phyloP scores from a whole-genome alignment of 306 rosid genomes.

The Fragaria iinumae region DNA sequence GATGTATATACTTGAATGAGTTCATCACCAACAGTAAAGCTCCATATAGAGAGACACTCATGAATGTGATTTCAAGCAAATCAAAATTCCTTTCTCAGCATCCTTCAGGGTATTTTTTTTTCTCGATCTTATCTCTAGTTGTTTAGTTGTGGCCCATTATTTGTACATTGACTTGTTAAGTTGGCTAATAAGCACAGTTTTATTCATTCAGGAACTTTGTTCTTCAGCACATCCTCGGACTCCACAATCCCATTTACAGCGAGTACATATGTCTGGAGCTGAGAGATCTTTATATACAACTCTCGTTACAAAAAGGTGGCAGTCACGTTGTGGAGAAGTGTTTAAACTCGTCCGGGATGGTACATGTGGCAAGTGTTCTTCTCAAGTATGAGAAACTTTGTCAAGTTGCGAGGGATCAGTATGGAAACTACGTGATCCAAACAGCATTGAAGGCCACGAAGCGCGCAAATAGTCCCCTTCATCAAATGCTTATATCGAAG shows the following conservation, averaged over 20 bases:
- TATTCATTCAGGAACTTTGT: conserved; percentile 28
- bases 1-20: conserved; percentile 25
- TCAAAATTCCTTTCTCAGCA: conserved; percentile 25
- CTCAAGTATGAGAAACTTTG: background rate
- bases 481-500: background rate
- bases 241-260: conserved; percentile 10
- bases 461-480: conserved; percentile 4
- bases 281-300: background rate
- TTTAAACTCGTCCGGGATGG: conserved; percentile 5
- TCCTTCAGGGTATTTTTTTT: conserved; percentile 25
- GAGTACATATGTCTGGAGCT: conserved; percentile 13
- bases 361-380: conserved; percentile 7
- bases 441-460: conserved; percentile 10
- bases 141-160: background rate
- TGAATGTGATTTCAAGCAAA: background rate
- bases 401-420: conserved; percentile 19
- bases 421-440: conserved; percentile 25
- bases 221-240: conserved; percentile 24
- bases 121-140: background rate
- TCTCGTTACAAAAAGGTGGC: conserved; percentile 22
- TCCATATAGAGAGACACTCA: conserved; percentile 16
- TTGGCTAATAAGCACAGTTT: background rate
- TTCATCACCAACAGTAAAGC: conserved; percentile 22
- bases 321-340: conserved; percentile 33
- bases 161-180: background rate